Base-by-base conservation (phyloP, 805 yeast genomes). In the Monosporozyma yasuniensis region DNA sequence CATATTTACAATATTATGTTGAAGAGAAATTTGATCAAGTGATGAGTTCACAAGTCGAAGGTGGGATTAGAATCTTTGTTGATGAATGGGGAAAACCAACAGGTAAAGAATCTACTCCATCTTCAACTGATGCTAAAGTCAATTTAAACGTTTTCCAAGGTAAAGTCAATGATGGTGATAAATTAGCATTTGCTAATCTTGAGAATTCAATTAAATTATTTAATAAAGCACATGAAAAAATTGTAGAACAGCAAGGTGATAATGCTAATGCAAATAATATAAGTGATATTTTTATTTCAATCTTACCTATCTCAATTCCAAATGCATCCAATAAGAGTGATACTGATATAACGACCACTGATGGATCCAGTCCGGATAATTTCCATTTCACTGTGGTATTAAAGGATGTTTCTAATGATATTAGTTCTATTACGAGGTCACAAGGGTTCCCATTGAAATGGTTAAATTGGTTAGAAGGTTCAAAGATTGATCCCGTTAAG, bases 391-490 rank as follows among this genome's bases (percentile, higher is more conserved):
- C 87, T 8, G 72, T 89, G 34, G 77, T 87, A 19, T 72, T 93
- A 56, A 79, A 80, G 56, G 99, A 93, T 62, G 78, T 81, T 42
- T 81, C 84, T 37, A 91, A 93, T 68, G 77, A 80, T 54, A 79
- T 93, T 54, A 76, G 83, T 7, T 76, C 87, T 43, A 75, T 80
- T 27, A 82, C 87, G 47, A 81, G 83, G 57, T 86, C 98, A 0
- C 99, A 93, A 67, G 81, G 96, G 6, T 84, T 88, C 72, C 98
- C 99, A 10, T 64, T 78, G 44, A 82, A 79, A 62, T 93, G 99
- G 99, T 83, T 89, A 9, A 72, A 78, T n/a, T 93, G 99, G 99
- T 74, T 91, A n/a, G 67, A 63, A 50, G 61, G 63, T 8, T 50
- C 50, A 3, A 54, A 41, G 55, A 57, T 28, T 51, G 22, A 19